A percentile compares a stretch with the other conserved stretches of the same genome.
phyloP scores from a whole-genome alignment of 371 early-diverging fungal species.

The Rhizomucor miehei region DNA sequence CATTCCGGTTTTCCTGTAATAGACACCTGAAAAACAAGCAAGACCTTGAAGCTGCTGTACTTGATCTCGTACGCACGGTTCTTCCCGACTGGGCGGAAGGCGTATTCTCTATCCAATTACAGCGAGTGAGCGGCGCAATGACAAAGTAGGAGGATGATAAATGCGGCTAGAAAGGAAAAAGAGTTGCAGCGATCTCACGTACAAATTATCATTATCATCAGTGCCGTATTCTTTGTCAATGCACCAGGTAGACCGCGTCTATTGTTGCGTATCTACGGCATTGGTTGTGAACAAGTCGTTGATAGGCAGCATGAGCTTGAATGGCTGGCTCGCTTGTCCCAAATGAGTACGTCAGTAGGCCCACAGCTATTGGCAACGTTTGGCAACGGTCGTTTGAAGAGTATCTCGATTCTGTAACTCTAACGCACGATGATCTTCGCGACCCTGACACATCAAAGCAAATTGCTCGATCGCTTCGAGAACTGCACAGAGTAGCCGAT shows the following conservation, averaged over 20 bases:
- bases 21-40: conserved; percentile 16
- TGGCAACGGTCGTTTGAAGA: conserved; percentile 85
- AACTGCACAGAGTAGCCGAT: conserved; percentile 70
- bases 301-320: conserved; percentile 77
- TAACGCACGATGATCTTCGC: conserved; percentile 70
- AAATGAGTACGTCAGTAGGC: conserved; percentile 59
- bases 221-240: conserved; percentile 71
- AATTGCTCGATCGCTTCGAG: conserved; percentile 73
- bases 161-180: neutral
- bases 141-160: conserved; percentile 15
- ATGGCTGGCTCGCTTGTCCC: conserved; percentile 74
- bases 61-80: conserved; percentile 8
- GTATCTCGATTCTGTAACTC: conserved; percentile 73
- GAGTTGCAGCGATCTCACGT: neutral
- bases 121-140: conserved; percentile 21
- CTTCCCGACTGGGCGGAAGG: conserved; percentile 15
- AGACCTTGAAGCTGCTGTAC: conserved; percentile 5
- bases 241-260: conserved; percentile 45
- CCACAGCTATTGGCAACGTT: conserved; percentile 79
- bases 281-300: conserved; percentile 75
- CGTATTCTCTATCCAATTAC: conserved; percentile 3
- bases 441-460: conserved; percentile 60
- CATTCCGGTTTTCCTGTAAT: neutral
- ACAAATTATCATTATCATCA: too few species aligned
- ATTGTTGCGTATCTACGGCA: conserved; percentile 78